Evolutionary conservation across 768 basidiomycete genomes (phyloP), one percentile per base, ranked within the genome.

Genomic region (Boletus reticulatus): DNA sequence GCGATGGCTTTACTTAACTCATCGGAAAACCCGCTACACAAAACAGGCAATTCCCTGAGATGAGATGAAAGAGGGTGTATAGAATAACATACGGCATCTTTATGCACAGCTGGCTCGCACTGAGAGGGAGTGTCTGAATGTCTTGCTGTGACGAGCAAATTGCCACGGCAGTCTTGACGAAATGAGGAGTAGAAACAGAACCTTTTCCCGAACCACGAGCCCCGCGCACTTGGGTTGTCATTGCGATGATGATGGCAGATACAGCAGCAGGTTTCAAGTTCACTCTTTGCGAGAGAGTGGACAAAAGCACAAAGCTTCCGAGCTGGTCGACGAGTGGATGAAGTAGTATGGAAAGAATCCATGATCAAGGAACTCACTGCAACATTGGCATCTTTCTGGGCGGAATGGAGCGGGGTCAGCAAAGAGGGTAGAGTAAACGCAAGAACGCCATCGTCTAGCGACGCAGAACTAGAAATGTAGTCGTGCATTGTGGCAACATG

Each of bases 401-500:
- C 56, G n/a, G 66, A 62, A 19, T 76, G 80, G 53, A 89, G 66
- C 2, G 85, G 85, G 39, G 81, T 80, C 17, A 90, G 66, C 16
- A 87, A 67, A 2, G 86, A 83, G 7, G 88, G 84, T 0, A 93
- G 68, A 11, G 91, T 59, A 64, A 82, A 81, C 0, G 85, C 87
- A 14, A 87, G 70, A 0, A 81, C 78, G 17, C 84, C 86, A 66
- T 89, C 88, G 60, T 88, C 83, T 32, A 90, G 64, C 5, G 67
- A 60, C 52, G 85, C 79, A 34, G 69, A 75, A 43, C 79, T 74
- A 37, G 84, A 80, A 38, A 99, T 77, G 64, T 89, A 95, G 39
- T 92, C 93, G 34, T 94, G 82, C 43, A 93, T 72, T 1, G 81
- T 82, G 8, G 89, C 86, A 8, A 89, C 81, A 69, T 92, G 91